Conservation (phyloP, 495 filamentous ascomycete genomes). For the Xylaria acuta region DNA sequence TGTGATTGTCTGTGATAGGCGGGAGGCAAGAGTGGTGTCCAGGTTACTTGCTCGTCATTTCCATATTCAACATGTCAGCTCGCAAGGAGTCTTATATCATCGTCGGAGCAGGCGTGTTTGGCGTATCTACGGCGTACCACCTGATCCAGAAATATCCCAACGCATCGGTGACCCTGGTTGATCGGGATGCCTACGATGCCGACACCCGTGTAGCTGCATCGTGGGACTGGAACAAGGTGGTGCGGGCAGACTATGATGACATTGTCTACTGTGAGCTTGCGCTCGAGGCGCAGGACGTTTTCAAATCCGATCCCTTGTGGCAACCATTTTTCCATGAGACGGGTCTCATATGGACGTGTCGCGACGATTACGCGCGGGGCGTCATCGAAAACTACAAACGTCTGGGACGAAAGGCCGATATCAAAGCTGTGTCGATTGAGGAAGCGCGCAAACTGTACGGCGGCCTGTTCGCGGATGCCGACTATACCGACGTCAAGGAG, state of each 20-base stretch:
- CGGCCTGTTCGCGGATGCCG: constrained; percentile 60
- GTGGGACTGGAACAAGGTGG: constrained; percentile 72
- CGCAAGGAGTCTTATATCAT: constrained; percentile 59
- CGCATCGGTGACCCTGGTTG: constrained; percentile 61
- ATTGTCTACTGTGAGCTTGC: constrained; percentile 62
- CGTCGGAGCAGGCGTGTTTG: constrained; percentile 70
- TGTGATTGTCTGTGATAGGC: not conserved
- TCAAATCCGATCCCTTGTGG: constrained; percentile 60
- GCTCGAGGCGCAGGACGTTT: constrained; percentile 63
- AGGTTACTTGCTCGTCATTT: not conserved
- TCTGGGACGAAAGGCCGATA: constrained; percentile 50
- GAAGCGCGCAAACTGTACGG: constrained; percentile 54
- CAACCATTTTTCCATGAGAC: constrained; percentile 62
- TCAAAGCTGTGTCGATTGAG: constrained; percentile 48
- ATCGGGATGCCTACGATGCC: constrained; percentile 57
- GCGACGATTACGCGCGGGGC: constrained; percentile 48
- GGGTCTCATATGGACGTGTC: constrained; percentile 58
- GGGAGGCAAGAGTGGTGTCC: not conserved
- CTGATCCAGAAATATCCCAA: constrained; percentile 59
- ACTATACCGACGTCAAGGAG: constrained; percentile 60
- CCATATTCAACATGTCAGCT: constrained; percentile 18
- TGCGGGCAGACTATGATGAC: constrained; percentile 70
- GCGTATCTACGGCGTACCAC: constrained; percentile 66
- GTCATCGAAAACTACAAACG: constrained; percentile 57
- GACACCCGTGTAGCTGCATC: constrained; percentile 60